phyloP scores from a whole-genome alignment of 495 filamentous ascomycete genomes.

The Podospora pseudocomata region DNA sequence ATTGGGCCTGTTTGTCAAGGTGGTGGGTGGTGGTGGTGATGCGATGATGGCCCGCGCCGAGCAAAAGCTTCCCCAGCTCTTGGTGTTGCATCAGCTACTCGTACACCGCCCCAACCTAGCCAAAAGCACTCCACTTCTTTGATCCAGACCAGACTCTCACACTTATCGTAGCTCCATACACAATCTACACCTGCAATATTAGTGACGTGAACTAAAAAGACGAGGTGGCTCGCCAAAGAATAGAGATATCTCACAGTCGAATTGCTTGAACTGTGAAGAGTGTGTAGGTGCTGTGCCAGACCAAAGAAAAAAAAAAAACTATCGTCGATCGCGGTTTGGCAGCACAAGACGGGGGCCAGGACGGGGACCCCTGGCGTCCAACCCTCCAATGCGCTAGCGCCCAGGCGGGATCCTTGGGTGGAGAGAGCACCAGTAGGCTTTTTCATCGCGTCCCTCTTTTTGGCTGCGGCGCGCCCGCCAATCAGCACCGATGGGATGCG shows the following conservation, averaged over 20 bases:
- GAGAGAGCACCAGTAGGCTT: slow-evolving; percentile 11
- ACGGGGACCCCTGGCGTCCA: slow-evolving; percentile 12
- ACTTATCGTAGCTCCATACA: neutral
- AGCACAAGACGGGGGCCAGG: neutral
- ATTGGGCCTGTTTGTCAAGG: too few relatives aligned
- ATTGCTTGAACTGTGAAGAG: too few relatives aligned
- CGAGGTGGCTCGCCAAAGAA: too few relatives aligned
- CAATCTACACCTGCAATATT: too few relatives aligned
- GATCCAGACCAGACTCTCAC: neutral
- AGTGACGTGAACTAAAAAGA: too few relatives aligned
- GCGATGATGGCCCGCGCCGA: neutral
- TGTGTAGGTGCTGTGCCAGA: neutral
- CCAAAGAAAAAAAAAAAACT: neutral
- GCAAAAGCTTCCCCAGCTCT: neutral
- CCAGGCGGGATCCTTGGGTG: slow-evolving; percentile 10
- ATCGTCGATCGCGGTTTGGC: neutral
- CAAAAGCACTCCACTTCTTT: neutral
- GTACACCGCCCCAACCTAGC: neutral
- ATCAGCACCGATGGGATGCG: slow-evolving; percentile 10
- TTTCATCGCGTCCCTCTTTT: slow-evolving; percentile 13
- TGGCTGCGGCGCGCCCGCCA: slow-evolving; percentile 8
- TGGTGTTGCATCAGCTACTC: neutral
- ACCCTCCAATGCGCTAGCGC: slow-evolving; percentile 9
- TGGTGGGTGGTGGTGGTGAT: too few relatives aligned
- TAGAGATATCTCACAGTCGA: too few relatives aligned